Conservation (phyloP, 768 basidiomycete species). For the Cubamyces sp. region DNA sequence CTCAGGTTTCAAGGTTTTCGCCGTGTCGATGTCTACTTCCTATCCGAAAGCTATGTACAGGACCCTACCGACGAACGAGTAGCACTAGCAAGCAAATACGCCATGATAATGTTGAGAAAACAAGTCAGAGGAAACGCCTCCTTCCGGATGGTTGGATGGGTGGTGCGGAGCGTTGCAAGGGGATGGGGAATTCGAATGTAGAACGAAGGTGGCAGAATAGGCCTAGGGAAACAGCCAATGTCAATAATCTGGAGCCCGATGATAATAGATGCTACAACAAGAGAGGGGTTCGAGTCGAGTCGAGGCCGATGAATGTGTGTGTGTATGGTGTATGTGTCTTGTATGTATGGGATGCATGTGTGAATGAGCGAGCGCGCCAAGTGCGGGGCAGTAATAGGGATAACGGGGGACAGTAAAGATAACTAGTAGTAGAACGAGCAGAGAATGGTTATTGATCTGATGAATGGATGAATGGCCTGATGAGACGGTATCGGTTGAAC, state of each 20-base stretch:
- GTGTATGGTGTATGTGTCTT: background rate
- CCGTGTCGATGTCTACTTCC: background rate
- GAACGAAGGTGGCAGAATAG: background rate
- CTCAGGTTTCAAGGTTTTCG: too few species aligned
- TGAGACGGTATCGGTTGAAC: constrained; percentile 9
- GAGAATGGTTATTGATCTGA: too few species aligned
- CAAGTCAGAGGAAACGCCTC: too few species aligned
- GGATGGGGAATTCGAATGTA: background rate
- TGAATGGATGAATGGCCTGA: too few species aligned
- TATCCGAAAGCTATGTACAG: background rate
- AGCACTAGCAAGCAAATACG: constrained; percentile 1
- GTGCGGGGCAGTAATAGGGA: background rate
- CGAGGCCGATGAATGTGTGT: background rate
- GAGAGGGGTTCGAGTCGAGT: background rate
- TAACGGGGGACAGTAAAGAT: background rate
- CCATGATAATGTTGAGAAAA: background rate
- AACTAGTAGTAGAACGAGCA: background rate
- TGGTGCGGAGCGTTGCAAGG: background rate
- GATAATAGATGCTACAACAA: constrained; percentile 24
- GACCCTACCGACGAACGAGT: constrained; percentile 5
- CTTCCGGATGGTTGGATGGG: background rate
- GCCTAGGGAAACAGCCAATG: too few species aligned
- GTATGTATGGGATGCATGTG: background rate
- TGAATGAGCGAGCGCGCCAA: constrained; percentile 3
- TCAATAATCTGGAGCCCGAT: background rate